Evolutionary conservation across 257 asterid genomes (phyloP), one percentile per base, ranked within the genome.

Genomic region (Schizonepeta tenuifolia): DNA sequence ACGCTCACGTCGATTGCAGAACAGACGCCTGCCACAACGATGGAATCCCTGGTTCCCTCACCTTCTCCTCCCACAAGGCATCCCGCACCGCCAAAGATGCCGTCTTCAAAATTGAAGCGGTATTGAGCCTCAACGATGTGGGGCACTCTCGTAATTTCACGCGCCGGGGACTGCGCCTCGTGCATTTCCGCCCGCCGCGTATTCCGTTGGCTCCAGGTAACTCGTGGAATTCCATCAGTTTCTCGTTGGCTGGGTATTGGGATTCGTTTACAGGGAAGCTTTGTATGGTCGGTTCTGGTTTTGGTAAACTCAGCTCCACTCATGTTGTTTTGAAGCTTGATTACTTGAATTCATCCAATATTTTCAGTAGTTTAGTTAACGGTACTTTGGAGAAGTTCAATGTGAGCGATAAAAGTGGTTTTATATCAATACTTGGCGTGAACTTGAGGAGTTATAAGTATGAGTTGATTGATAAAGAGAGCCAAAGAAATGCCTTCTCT

Each of bases 201-300:
- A 73, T 87, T 54, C 97, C 95, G 51, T 73, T 76, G 77, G 58
- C 72, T 38, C 28, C 73, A 15, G 80, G 75, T 40, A 75, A 44
- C 33, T 11, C 75, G 6, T 22, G 74, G 80, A 71, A 44, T 38
- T 72, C 67, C 13, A 24, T 57, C 58, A 77, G n/a, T 59, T 83
- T 85, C 64, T 55, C 70, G 12, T 24, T 93, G 61, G 75, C 69
- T 28, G 98, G 98, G 49, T 86, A 84, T 71, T 93, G 97, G 98
- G 85, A 88, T 77, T 89, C 92, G 60, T 33, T 63, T 22, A 79
- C 92, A 4, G 96, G 98, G 72, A 89, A 85, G 76, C 88, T 93
- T 21, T 93, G 98, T 73, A 86, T 91, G 97, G 80, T 89, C 11
- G 96, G 96, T n/a, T 67, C 88, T 20, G 97, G 93, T 74, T 53